Base-by-base conservation (phyloP, 768 basidiomycete genomes). In the Tylopilus rubrobrunneus region DNA sequence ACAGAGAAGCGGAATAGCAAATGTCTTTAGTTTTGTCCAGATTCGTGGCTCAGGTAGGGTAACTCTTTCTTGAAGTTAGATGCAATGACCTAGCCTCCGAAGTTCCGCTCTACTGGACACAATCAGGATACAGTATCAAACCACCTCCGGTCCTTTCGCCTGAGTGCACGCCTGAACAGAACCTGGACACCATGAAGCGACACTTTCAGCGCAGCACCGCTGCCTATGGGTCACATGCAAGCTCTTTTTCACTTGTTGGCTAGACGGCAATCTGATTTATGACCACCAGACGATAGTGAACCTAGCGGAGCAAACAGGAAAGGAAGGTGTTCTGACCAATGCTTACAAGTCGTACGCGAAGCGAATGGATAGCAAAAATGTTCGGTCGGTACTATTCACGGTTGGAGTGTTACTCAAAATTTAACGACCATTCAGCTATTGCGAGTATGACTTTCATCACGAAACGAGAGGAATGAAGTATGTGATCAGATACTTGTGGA, bases 401-500 rank as follows among this genome's bases (percentile, higher is more conserved):
- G 28, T 23, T 19, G 9, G 21, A 33, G 33, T 25, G 23, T 33
- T 37, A 48, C 41, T 31, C 31, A 8, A 31, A 52, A 15, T 29
- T 53, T 56, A 42, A 55, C 21, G 5, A 23, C 21, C 29, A 12
- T 44, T 33, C 17, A 91, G 88, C 57, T 92, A 92, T 62, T 73
- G 75, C 56, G 87, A 85, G 64, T 98, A 94, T 64, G 96, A 98
- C 68, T 98, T 98, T 68, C 96, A 98, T 70, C 79, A 75, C 4
- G 92, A 97, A 69, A 96, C 93, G 11, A 87, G 83, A 65, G 95
- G 96, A 21, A 97, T 98, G 96, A 92, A 90, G 87, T 92, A 56
- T 51, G 80, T 71, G 49, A 46, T 42, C 36, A 51, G 54, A 28
- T n/a, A 19, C 8, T 40, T 53, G 27, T 46, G 37, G 27, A 41